These are phyloP conservation scores for Grigorovia humatica DNA, from an alignment of 805 yeast genomes.

Conservation along the genomic window DNA sequence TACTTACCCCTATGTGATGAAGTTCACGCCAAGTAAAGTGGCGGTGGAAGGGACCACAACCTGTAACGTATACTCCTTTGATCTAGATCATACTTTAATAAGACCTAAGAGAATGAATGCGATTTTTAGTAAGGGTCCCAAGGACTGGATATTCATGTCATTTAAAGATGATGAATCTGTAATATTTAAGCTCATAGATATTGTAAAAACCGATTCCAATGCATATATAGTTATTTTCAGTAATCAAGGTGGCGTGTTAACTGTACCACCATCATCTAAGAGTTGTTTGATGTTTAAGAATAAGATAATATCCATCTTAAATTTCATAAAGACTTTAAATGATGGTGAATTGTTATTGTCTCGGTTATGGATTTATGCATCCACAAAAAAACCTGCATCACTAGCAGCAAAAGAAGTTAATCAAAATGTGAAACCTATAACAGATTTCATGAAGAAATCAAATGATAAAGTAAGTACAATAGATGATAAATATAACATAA, in stretches of 20 bases:
- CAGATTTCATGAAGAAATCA: background rate
- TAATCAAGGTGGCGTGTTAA: slow-evolving; percentile 61
- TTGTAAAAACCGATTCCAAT: slow-evolving; percentile 12
- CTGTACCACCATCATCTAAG: slow-evolving; percentile 23
- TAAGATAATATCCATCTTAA: slow-evolving; percentile 33
- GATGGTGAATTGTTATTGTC: slow-evolving; percentile 19
- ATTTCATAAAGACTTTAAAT: slow-evolving; percentile 19
- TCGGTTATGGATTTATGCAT: slow-evolving; percentile 45
- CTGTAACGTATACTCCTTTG: slow-evolving; percentile 50
- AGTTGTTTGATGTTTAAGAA: slow-evolving; percentile 31
- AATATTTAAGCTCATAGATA: slow-evolving; percentile 11
- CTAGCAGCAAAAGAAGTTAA: slow-evolving; percentile 4
- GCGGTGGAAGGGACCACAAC: background rate
- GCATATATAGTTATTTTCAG: slow-evolving; percentile 61
- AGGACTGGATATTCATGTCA: slow-evolving; percentile 70
- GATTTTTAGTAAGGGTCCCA: slow-evolving; percentile 44
- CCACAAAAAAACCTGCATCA: slow-evolving; percentile 45
- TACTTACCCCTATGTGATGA: slow-evolving; percentile 36
- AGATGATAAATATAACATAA: slow-evolving; percentile 16
- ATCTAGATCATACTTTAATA: slow-evolving; percentile 74
- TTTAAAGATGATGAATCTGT: slow-evolving; percentile 14
- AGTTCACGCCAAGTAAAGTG: slow-evolving; percentile 28
- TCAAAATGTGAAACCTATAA: background rate
- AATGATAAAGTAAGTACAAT: background rate
- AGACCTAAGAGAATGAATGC: slow-evolving; percentile 40